These are phyloP conservation scores for Patellaria atrata DNA, from an alignment of 495 filamentous ascomycete genomes.

Conservation along the genomic window DNA sequence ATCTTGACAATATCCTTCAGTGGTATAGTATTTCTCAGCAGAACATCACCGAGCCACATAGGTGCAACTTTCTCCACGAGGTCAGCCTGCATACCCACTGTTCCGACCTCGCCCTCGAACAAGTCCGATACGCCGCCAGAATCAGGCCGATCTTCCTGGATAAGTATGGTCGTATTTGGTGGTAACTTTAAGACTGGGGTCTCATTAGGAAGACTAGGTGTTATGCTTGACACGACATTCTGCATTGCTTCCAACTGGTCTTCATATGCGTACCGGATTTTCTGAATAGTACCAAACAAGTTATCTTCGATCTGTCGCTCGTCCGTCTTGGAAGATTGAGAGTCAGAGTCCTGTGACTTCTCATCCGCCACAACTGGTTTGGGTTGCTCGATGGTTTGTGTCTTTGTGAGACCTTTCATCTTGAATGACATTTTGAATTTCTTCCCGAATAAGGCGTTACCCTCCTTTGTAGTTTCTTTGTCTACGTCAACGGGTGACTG, in stretches of 20 bases:
- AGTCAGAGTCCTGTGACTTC: constrained; percentile 65
- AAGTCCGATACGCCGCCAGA: constrained; percentile 84
- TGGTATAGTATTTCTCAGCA: constrained; percentile 70
- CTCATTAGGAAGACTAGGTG: constrained; percentile 66
- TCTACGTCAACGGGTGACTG: constrained; percentile 30
- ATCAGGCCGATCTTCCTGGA: constrained; percentile 82
- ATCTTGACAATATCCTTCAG: constrained; percentile 88
- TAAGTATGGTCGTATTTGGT: constrained; percentile 65
- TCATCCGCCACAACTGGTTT: constrained; percentile 69
- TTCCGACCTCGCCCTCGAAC: constrained; percentile 73
- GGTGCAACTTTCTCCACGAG: constrained; percentile 72
- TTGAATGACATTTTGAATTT: constrained; percentile 75
- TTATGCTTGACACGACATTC: constrained; percentile 42
- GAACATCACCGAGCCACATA: constrained; percentile 82
- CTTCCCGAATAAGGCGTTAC: constrained; percentile 60
- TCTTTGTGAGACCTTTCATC: constrained; percentile 64
- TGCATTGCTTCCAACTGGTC: constrained; percentile 42
- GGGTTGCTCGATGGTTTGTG: constrained; percentile 51
- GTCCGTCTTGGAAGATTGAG: constrained; percentile 41
- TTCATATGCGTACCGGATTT: constrained; percentile 63
- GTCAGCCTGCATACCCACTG: constrained; percentile 63
- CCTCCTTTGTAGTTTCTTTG: constrained; percentile 57
- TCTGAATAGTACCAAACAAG: constrained; percentile 66
- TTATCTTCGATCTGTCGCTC: constrained; percentile 75
- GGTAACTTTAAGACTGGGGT: constrained; percentile 76